Evolutionary conservation across 2,329 filamentous ascomycete genomes (phyloP).

Genomic region (Colletotrichum acutatum): DNA sequence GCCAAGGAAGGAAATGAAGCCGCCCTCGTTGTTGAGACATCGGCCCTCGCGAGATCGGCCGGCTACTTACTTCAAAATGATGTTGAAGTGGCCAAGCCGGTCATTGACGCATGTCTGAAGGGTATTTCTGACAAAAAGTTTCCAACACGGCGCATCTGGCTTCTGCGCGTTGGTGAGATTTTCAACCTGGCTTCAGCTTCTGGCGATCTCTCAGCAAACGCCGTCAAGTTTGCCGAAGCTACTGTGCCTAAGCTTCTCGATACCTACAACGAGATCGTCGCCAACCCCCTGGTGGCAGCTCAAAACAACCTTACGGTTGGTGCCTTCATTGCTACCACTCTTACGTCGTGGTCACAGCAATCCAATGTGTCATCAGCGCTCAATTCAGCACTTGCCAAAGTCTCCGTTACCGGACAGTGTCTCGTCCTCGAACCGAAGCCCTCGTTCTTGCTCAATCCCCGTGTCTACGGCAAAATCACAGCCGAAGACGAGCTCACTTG

Average conservation of each 20-base stretch:
- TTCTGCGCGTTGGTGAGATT: slow-evolving; percentile 77
- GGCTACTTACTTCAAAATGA: slow-evolving; percentile 70
- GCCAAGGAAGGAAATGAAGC: slow-evolving; percentile 90
- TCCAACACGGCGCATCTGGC: slow-evolving; percentile 82
- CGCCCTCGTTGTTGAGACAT: slow-evolving; percentile 81
- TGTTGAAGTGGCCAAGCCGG: slow-evolving; percentile 71
- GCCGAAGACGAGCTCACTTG: slow-evolving; percentile 82
- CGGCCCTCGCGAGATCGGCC: slow-evolving; percentile 74
- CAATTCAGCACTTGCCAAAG: slow-evolving; percentile 62
- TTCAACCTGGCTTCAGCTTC: slow-evolving; percentile 59
- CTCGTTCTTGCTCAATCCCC: slow-evolving; percentile 86
- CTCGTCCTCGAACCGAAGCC: slow-evolving; percentile 81
- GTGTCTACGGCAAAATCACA: slow-evolving; percentile 84
- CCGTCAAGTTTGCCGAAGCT: slow-evolving; percentile 63
- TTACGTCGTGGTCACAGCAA: slow-evolving; percentile 67
- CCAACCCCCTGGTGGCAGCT: slow-evolving; percentile 81
- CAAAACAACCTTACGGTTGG: slow-evolving; percentile 86
- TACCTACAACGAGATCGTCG: slow-evolving; percentile 79
- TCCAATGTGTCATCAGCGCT: slow-evolving; percentile 64
- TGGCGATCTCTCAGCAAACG: slow-evolving; percentile 41
- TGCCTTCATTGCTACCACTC: slow-evolving; percentile 77
- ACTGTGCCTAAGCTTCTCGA: slow-evolving; percentile 69
- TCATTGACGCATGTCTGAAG: slow-evolving; percentile 79
- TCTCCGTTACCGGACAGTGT: slow-evolving; percentile 71
- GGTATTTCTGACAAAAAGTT: slow-evolving; percentile 88